Evolutionary conservation across 768 basidiomycete genomes (phyloP).

Genomic region (Boletus rex-veris): DNA sequence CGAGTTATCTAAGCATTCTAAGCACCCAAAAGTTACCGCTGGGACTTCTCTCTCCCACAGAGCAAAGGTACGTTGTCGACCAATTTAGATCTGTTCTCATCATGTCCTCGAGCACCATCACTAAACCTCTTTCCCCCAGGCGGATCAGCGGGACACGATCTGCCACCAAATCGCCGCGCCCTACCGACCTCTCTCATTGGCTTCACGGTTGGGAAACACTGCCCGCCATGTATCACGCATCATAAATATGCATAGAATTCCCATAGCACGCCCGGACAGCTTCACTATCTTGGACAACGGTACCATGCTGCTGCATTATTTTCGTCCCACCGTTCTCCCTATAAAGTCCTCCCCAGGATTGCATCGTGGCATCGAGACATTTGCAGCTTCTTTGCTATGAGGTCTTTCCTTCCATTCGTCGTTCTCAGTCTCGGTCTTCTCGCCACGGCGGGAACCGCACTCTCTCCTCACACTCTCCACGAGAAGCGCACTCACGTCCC

Average conservation of each 20-base stretch:
- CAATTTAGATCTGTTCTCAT: too few relatives aligned
- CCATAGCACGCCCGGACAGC: neutral
- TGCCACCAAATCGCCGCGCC: too few relatives aligned
- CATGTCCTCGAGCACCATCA: too few relatives aligned
- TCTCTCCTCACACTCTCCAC: slow-evolving; percentile 32
- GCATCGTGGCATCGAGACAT: neutral
- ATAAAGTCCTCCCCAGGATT: slow-evolving; percentile 6
- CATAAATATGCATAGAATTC: neutral
- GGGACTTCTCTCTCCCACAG: too few relatives aligned
- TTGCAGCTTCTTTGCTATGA: slow-evolving; percentile 7
- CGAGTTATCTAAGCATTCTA: too few relatives aligned
- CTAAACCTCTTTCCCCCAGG: too few relatives aligned
- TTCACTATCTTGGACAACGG: neutral
- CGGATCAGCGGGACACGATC: too few relatives aligned
- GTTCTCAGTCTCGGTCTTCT: neutral
- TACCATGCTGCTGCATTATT: neutral
- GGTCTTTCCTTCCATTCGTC: slow-evolving; percentile 15
- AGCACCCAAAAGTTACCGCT: too few relatives aligned
- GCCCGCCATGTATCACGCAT: too few relatives aligned
- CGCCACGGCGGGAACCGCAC: slow-evolving; percentile 6
- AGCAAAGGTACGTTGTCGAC: too few relatives aligned
- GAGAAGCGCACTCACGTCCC: slow-evolving; percentile 36
- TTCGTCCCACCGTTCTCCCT: slow-evolving; percentile 7
- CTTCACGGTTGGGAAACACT: too few relatives aligned
- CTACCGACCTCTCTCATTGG: too few relatives aligned